Evolutionary conservation across 208 protist species (phyloP), one percentile per base, ranked within the genome.

Genomic region (Trypanosoma boissoni): DNA sequence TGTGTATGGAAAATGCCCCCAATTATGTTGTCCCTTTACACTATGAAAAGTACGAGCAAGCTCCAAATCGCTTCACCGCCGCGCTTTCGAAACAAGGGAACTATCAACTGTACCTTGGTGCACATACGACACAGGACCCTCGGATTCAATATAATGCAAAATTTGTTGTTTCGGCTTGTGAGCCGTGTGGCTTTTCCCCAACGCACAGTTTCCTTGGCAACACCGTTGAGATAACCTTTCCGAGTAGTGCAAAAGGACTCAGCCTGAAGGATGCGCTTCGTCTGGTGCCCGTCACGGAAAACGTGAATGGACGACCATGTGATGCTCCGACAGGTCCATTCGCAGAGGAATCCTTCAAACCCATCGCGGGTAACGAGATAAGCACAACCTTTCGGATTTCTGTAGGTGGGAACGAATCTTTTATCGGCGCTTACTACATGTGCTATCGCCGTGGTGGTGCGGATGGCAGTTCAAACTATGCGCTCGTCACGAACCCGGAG

Each of bases 371-470:
- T 24, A 26, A 46, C 20, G 67, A 61, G 18, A 50, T 28, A 29
- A 53, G 14, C 10, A 78, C 86, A 3, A 76, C 60, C 32, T 90
- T 88, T 62, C 61, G 37, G 26, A 54, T 94, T 21, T 51, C 64
- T 27, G 76, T 76, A 24, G 77, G 76, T 10, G 53, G 76, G 46
- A 53, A 72, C 20, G 61, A 49, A 28, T 46, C 21, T n/a, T 88
- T 79, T 66, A 46, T 83, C 0, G 88, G 85, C 1, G 77, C 86
- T 58, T 96, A 96, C 72, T 83, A 89, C 70, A 51, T 88, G 7
- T 96, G 90, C 64, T 96, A 96, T 65, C 68, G 61, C 28, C 78
- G 80, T 54, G 39, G 50, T 14, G 61, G 46, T 26, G 60, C 24
- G 42, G 20, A 14, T 7, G 23, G 37, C 24, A 39, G 23, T n/a